Evolutionary conservation across 345 rosid species (phyloP).

Genomic region (Psidium friedrichsthalianum): DNA sequence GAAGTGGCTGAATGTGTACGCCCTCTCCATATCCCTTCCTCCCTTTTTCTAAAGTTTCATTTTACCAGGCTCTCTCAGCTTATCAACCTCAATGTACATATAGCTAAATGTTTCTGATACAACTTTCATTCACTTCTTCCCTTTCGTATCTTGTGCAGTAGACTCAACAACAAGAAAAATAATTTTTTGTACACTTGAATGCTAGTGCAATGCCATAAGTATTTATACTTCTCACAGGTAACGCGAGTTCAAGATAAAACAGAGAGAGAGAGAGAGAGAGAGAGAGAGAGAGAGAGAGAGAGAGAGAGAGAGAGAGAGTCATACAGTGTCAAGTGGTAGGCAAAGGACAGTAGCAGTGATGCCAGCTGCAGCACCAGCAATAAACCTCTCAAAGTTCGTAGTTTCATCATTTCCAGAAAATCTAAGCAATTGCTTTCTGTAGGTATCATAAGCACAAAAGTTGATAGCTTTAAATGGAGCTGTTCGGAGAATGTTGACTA

Average conservation of each 20-base stretch:
- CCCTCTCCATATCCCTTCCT: no score
- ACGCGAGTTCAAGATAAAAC: background rate
- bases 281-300: background rate
- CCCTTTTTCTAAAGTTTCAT: no score
- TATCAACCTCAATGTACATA: no score
- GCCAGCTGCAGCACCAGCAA: conserved; percentile 97
- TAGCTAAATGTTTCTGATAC: background rate
- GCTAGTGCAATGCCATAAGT: background rate
- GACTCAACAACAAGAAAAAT: background rate
- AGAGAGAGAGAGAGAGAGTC: conserved; percentile 4
- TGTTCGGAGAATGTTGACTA: conserved; percentile 79
- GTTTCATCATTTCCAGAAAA: conserved; percentile 59
- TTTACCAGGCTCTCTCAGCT: no score
- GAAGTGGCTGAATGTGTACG: no score
- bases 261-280: background rate
- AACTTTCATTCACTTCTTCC: background rate
- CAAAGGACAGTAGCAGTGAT: conserved; percentile 80
- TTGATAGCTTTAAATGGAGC: conserved; percentile 94
- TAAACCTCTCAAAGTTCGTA: conserved; percentile 77
- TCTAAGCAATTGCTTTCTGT: conserved; percentile 54
- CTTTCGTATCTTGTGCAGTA: background rate
- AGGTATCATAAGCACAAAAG: conserved; percentile 83
- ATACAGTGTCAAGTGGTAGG: conserved; percentile 94
- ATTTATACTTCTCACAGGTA: background rate
- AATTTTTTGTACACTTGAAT: background rate